Evolutionary conservation across 306 rosid species (phyloP).

Genomic region (Neltuma alba): DNA sequence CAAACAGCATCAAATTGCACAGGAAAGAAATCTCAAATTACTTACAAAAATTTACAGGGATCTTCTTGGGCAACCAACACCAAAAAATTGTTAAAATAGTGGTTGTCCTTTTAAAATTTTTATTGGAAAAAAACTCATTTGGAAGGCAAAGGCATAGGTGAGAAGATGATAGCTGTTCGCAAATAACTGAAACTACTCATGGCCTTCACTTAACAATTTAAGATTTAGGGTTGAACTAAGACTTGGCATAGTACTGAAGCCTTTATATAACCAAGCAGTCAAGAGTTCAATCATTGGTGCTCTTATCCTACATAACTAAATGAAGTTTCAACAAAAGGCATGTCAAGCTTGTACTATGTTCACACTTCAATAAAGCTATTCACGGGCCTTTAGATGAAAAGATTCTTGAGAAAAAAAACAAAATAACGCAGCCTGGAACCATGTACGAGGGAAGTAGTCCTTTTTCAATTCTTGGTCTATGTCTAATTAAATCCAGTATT

Average conservation of each 20-base stretch:
- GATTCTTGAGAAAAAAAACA: too few relatives aligned
- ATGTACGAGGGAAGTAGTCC: neutral
- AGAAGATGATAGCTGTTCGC: neutral
- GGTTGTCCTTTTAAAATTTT: neutral
- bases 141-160: neutral
- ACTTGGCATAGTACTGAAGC: neutral
- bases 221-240: neutral
- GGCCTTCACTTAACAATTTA: neutral
- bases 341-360: neutral
- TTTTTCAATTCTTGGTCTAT: neutral
- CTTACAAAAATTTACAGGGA: neutral
- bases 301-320: neutral
- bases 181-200: neutral
- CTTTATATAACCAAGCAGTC: neutral
- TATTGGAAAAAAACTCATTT: neutral
- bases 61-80: neutral
- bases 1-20: too few relatives aligned
- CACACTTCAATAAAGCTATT: neutral
- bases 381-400: neutral
- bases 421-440: neutral
- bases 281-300: neutral
- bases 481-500: slow-evolving; percentile 2
- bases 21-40: neutral
- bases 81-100: neutral
- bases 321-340: slow-evolving; percentile 10